These are phyloP conservation scores for Boletus reticuloceps DNA, from an alignment of 768 basidiomycete genomes.

Conservation along the genomic window DNA sequence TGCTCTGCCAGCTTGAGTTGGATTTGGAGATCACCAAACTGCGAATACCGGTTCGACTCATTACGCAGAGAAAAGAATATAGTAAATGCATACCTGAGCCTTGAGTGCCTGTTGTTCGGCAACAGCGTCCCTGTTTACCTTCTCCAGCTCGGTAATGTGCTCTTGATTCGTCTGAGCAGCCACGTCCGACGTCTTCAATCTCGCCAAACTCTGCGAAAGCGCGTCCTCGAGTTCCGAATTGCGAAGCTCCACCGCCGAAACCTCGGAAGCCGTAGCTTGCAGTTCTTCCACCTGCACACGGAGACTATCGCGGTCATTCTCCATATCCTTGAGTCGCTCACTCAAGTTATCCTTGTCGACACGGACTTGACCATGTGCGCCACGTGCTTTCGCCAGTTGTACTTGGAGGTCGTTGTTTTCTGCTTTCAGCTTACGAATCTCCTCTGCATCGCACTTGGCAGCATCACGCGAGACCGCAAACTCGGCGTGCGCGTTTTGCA, in stretches of 20 bases:
- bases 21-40: conserved; percentile 64
- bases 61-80: not conserved
- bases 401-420: conserved; percentile 67
- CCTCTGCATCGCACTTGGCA: conserved; percentile 63
- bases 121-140: conserved; percentile 49
- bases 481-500: conserved; percentile 64
- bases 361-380: conserved; percentile 72
- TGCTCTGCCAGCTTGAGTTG: conserved; percentile 53
- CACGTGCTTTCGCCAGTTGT: conserved; percentile 73
- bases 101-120: conserved; percentile 56
- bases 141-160: conserved; percentile 62
- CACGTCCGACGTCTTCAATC: conserved; percentile 72
- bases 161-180: conserved; percentile 58
- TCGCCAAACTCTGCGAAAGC: conserved; percentile 66
- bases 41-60: not conserved
- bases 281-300: conserved; percentile 54
- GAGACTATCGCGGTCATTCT: conserved; percentile 64
- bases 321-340: conserved; percentile 58
- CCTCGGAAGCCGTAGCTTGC: conserved; percentile 45
- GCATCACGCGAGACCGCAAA: conserved; percentile 55
- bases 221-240: conserved; percentile 70
- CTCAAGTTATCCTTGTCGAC: conserved; percentile 76
- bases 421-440: conserved; percentile 52
- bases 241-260: conserved; percentile 44
- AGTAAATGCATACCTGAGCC: conserved; percentile 50